Base-by-base conservation (phyloP, 2,329 filamentous ascomycete genomes). In the Alternaria hordeiaustralica region DNA sequence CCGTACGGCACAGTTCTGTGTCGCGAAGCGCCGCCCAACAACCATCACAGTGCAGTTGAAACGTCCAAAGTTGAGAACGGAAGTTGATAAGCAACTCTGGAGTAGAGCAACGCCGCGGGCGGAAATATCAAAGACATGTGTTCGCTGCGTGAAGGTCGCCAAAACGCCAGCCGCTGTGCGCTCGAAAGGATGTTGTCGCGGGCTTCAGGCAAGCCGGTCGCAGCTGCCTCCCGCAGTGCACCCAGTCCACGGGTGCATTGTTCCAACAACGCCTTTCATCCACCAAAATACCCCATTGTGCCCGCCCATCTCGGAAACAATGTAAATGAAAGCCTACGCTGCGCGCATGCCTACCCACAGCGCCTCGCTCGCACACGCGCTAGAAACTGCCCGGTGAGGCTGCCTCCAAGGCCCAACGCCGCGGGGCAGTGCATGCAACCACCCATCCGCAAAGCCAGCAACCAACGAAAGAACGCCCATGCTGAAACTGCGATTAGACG, bases 341-440 rank as follows among this genome's bases (percentile, higher is more conserved):
- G 30, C 13, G 49, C 30, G 30, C 49, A 21, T 47, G 23, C 44
- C 44, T 23, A 21, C 4, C 26, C n/a, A 26, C 41, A 33, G 49
- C 58, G 50, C 49, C 59, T 61, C 55, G 26, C 46, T 44, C 36
- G 59, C n/a, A 44, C 36, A 41, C 50, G 26, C 33, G 18, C 49
- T 21, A 25, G 12, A 41, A 18, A 9, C 43, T n/a, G 33, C 36
- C 53, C 18, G 25, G 47, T 47, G 28, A 58, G 54, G 60, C 60
- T 58, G 58, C n/a, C 36, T n/a, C 10, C 62, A 57, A 55, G 58
- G 33, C 59, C 36, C 30, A 61, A 58, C 45, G 54, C 36, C 30
- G 45, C 23, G 59, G 36, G 60, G 60, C 60, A 58, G 60, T 62
- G 60, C 60, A 62, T 49, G 21, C 50, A 44, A 18, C 36, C n/a